Conservation (phyloP, 192 early-diverging fungal genomes). For the Mortierella alpina region DNA sequence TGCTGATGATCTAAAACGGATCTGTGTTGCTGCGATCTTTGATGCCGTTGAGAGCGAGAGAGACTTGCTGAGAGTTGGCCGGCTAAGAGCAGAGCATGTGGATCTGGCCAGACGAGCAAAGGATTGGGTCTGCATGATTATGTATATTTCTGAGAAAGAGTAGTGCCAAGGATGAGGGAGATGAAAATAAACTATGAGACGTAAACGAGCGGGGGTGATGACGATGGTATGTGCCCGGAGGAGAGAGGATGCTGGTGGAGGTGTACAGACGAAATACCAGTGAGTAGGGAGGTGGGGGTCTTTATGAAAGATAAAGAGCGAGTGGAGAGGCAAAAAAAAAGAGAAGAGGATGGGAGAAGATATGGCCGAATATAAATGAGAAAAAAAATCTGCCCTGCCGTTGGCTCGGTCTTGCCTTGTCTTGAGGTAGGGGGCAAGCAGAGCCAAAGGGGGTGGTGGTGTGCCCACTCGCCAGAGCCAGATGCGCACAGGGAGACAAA, state of each 20-base stretch:
- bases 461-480: too few relatives aligned
- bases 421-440: too few relatives aligned
- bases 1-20: constrained; percentile 48
- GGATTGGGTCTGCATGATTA: constrained; percentile 36
- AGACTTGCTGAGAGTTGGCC: constrained; percentile 10
- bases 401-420: too few relatives aligned
- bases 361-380: constrained; percentile 8
- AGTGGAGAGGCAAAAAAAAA: neutral
- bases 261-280: neutral
- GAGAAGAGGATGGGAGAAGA: constrained; percentile 3
- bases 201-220: constrained; percentile 1
- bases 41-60: constrained; percentile 22
- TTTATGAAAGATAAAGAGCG: neutral
- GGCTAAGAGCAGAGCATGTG: constrained; percentile 29
- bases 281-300: constrained; percentile 2
- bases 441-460: too few relatives aligned
- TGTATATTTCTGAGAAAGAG: neutral
- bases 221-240: neutral
- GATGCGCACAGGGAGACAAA: too few relatives aligned
- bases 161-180: neutral
- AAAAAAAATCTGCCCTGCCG: neutral
- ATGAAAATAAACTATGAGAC: constrained; percentile 3
- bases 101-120: constrained; percentile 41
- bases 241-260: constrained; percentile 4
- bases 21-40: constrained; percentile 34